A percentile compares a stretch with the other conserved stretches of the same genome.
phyloP scores from a whole-genome alignment of 768 basidiomycete genomes.

The Kockovaella imperatae region DNA sequence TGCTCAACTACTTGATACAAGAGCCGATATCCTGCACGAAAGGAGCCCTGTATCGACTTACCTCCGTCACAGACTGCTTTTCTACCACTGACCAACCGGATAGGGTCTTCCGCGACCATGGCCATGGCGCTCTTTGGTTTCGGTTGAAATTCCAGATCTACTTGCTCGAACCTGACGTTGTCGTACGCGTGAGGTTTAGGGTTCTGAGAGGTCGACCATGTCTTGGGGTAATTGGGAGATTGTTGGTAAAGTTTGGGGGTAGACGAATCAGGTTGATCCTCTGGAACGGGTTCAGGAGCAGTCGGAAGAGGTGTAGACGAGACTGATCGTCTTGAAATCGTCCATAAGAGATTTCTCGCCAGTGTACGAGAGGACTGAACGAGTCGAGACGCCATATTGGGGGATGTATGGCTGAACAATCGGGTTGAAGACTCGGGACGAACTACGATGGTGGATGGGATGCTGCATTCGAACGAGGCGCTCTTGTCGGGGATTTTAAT shows the following conservation, averaged over 20 bases:
- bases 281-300: constrained; percentile 14
- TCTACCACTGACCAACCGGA: constrained; percentile 69
- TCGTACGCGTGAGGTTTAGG: constrained; percentile 47
- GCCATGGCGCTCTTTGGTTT: constrained; percentile 85
- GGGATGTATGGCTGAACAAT: too few species aligned
- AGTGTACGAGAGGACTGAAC: too few species aligned
- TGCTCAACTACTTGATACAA: background rate
- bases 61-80: constrained; percentile 93
- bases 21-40: background rate
- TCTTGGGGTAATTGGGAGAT: constrained; percentile 70
- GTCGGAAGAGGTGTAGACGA: too few species aligned
- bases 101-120: constrained; percentile 75
- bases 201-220: constrained; percentile 80
- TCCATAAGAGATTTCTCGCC: too few species aligned
- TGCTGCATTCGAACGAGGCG: too few species aligned
- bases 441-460: too few species aligned
- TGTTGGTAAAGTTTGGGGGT: constrained; percentile 48
- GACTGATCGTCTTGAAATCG: too few species aligned
- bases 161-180: constrained; percentile 88
- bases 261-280: constrained; percentile 20
- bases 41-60: constrained; percentile 47
- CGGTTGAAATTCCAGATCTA: constrained; percentile 76
- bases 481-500: too few species aligned
- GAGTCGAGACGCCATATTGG: too few species aligned
- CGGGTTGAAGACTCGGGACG: too few species aligned